Conservation (phyloP, 192 early-diverging fungal species). For the Rhizoclosmatium sp. region DNA sequence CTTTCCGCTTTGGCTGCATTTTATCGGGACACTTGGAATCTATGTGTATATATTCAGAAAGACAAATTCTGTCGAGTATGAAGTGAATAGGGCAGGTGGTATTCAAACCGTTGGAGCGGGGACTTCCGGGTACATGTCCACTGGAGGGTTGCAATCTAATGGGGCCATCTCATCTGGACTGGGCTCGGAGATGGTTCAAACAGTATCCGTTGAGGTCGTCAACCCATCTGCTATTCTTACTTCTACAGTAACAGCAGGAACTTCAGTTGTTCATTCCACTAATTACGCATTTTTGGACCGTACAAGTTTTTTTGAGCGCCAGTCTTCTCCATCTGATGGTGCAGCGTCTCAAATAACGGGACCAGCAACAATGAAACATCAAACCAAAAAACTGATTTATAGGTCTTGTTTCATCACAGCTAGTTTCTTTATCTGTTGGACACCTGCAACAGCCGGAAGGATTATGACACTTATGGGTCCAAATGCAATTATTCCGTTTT, state of each 20-base stretch:
- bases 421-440: constrained; percentile 2
- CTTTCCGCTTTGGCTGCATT: constrained; percentile 11
- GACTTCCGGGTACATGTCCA: neutral
- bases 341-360: neutral
- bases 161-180: too few species aligned
- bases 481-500: too few species aligned
- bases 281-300: too few species aligned
- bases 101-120: neutral
- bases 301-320: too few species aligned
- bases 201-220: neutral
- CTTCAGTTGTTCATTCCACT: too few species aligned
- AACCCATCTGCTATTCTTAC: neutral
- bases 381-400: neutral
- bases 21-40: neutral
- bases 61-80: neutral
- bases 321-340: too few species aligned
- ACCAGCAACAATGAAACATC: neutral
- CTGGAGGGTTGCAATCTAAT: neutral
- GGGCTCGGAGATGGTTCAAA: neutral
- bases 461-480: neutral
- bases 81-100: neutral
- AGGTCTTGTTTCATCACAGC: neutral
- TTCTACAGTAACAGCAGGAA: too few species aligned
- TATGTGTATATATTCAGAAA: neutral
- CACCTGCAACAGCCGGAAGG: neutral